Conservation (phyloP, 208 protist genomes). For the Acanthamoeba quina region DNA sequence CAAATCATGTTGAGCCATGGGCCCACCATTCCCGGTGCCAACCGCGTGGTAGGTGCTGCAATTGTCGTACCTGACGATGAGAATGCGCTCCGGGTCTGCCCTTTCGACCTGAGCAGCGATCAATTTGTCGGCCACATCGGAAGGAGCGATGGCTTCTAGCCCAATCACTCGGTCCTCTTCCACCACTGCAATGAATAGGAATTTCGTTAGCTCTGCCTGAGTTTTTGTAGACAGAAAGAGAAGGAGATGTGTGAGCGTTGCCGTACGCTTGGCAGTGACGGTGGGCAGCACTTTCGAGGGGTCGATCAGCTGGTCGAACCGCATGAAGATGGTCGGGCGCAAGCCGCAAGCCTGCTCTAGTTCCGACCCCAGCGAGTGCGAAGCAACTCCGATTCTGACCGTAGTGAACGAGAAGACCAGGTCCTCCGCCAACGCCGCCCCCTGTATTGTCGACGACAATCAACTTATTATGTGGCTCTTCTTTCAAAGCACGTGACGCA, state of each 20-base stretch:
- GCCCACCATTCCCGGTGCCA: too few relatives aligned
- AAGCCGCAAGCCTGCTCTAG: neutral
- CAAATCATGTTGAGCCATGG: neutral
- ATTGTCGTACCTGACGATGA: neutral
- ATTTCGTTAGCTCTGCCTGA: neutral
- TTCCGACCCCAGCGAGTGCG: neutral
- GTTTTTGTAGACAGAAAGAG: neutral
- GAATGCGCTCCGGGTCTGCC: neutral
- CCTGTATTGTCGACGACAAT: neutral
- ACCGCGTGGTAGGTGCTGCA: neutral
- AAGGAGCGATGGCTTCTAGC: neutral
- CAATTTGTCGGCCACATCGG: neutral
- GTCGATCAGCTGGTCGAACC: neutral
- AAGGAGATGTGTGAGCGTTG: neutral
- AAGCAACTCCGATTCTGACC: neutral
- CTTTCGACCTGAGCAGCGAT: neutral
- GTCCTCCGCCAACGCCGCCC: neutral
- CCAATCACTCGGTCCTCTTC: neutral
- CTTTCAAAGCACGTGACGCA: neutral
- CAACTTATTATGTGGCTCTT: neutral
- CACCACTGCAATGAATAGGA: neutral
- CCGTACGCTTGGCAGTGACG: neutral
- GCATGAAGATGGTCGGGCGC: slow-evolving; percentile 23
- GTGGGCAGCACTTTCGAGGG: neutral
- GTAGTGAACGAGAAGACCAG: slow-evolving; percentile 41